Conservation (phyloP, 2,329 filamentous ascomycete species). For the Botrytis medusae region DNA sequence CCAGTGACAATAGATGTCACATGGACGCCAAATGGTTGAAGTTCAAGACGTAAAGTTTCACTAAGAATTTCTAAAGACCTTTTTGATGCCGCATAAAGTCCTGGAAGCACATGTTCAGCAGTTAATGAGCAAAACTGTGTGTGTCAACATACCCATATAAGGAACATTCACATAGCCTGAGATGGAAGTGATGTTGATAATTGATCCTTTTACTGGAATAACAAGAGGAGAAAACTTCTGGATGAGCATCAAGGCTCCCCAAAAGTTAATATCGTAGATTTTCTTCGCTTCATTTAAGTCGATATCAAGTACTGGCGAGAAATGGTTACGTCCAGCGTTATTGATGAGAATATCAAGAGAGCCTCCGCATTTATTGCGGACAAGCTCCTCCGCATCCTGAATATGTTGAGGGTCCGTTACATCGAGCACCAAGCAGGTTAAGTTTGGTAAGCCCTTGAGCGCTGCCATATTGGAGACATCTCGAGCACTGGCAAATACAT, state of each 20-base stretch:
- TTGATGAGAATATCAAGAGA: slow-evolving; percentile 47
- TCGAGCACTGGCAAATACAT: slow-evolving; percentile 44
- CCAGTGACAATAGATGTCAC: slow-evolving; percentile 22
- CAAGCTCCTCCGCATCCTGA: slow-evolving; percentile 33
- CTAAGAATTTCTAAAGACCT: neutral
- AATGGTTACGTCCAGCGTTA: slow-evolving; percentile 43
- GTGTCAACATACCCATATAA: slow-evolving; percentile 32
- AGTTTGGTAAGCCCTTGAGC: slow-evolving; percentile 21
- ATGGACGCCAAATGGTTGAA: slow-evolving; percentile 18
- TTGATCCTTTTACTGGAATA: slow-evolving; percentile 33
- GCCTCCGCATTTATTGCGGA: slow-evolving; percentile 41
- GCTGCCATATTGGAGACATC: slow-evolving; percentile 39
- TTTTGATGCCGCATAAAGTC: slow-evolving; percentile 26
- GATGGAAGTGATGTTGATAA: slow-evolving; percentile 33
- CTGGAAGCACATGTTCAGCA: slow-evolving; percentile 29
- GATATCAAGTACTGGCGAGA: slow-evolving; percentile 34
- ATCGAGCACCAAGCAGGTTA: slow-evolving; percentile 44
- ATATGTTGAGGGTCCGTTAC: slow-evolving; percentile 42
- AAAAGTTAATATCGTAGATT: slow-evolving; percentile 39
- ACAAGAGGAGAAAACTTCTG: slow-evolving; percentile 35
- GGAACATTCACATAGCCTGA: slow-evolving; percentile 33
- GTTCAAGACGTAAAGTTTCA: slow-evolving; percentile 6
- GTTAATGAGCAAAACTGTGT: neutral
- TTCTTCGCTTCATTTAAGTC: slow-evolving; percentile 32
- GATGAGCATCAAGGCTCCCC: slow-evolving; percentile 34